A percentile compares a stretch with the other conserved stretches of the same genome.
Evolutionary conservation across 805 yeast genomes (phyloP).

Genomic region (Yarrowia sp.): DNA sequence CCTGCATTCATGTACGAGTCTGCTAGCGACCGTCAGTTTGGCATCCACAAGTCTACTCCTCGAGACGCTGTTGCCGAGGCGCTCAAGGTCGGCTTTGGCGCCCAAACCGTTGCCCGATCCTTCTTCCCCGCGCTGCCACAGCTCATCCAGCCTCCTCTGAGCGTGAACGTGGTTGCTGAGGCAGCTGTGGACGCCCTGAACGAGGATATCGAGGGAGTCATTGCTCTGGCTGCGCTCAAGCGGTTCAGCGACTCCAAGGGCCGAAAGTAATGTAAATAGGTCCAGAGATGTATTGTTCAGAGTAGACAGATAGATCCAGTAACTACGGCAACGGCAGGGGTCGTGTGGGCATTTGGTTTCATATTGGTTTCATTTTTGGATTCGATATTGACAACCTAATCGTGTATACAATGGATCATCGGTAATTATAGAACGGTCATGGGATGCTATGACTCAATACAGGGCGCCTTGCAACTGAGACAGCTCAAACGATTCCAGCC

Average conservation of each 20-base stretch:
- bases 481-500: too few species aligned
- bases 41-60: conserved; percentile 40
- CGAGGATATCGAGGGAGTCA: conserved; percentile 57
- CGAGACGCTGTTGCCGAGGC: conserved; percentile 41
- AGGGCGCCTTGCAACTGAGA: too few species aligned
- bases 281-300: too few species aligned
- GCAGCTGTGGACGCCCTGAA: conserved; percentile 55
- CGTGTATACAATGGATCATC: too few species aligned
- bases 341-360: too few species aligned
- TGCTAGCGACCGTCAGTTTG: conserved; percentile 19
- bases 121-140: conserved; percentile 36
- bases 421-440: too few species aligned
- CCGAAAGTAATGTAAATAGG: neutral
- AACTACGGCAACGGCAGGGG: too few species aligned
- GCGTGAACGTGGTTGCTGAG: conserved; percentile 62
- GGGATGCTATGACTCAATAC: too few species aligned
- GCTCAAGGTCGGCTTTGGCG: conserved; percentile 46
- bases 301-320: too few species aligned
- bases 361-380: too few species aligned
- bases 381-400: too few species aligned
- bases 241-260: conserved; percentile 20
- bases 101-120: conserved; percentile 34
- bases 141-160: conserved; percentile 32
- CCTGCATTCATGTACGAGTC: conserved; percentile 85
- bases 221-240: conserved; percentile 49